phyloP scores from a whole-genome alignment of 306 rosid species.

The Neltuma alba region DNA sequence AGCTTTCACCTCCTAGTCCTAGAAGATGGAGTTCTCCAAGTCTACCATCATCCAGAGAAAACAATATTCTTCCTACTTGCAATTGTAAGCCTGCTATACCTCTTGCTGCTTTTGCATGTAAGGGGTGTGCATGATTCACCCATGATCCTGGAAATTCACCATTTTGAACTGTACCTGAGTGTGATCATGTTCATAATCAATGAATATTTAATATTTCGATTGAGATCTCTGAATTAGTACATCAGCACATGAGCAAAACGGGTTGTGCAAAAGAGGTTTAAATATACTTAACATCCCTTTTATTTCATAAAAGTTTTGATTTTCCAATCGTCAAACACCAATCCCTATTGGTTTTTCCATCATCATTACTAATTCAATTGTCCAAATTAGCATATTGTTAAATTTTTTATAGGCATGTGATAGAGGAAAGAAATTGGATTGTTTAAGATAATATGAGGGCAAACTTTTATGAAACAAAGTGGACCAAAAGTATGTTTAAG shows the following conservation, averaged over 20 bases:
- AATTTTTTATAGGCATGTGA: background rate
- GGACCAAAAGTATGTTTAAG: too few species aligned
- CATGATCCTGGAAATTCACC: conserved; percentile 58
- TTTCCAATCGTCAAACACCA: background rate
- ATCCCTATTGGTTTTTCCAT: background rate
- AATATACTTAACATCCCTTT: background rate
- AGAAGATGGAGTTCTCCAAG: conserved; percentile 76
- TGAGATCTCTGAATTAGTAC: background rate
- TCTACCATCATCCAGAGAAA: conserved; percentile 80
- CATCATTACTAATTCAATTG: background rate
- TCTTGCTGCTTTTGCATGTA: conserved; percentile 80
- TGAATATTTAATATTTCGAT: background rate
- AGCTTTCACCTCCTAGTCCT: conserved; percentile 80
- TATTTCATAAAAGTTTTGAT: background rate
- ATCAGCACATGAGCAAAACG: conserved; percentile 8
- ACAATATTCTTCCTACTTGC: conserved; percentile 68
- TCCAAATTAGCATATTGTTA: background rate
- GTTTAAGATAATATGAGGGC: background rate
- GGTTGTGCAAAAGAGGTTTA: background rate
- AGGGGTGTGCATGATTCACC: conserved; percentile 76
- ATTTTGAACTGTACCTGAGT: conserved; percentile 57
- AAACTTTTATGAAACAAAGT: too few species aligned
- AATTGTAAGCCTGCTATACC: conserved; percentile 72
- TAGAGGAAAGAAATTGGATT: background rate
- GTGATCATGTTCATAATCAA: conserved; percentile 30